Conservation (phyloP, 257 asterid genomes). For the Solanum sitiens region DNA sequence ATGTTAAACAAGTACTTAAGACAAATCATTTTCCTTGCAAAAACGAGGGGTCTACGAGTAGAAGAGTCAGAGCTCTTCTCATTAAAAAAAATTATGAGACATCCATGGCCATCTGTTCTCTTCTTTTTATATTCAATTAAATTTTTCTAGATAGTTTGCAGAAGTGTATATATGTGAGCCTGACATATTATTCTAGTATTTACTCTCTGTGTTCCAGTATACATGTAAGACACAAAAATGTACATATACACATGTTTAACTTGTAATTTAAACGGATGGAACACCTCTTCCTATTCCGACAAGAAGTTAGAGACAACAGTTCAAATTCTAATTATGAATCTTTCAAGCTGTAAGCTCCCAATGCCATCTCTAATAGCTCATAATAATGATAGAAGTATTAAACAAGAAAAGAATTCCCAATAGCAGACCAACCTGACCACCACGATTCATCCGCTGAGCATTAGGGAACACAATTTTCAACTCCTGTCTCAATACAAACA, state of each 20-base stretch:
- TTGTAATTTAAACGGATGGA: background rate
- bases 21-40: background rate
- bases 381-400: background rate
- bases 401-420: background rate
- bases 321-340: background rate
- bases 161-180: background rate
- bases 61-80: background rate
- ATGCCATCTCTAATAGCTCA: background rate
- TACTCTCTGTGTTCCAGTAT: background rate
- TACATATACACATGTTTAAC: background rate
- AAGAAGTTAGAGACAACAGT: background rate
- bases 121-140: background rate
- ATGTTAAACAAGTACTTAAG: background rate
- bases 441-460: constrained; percentile 87
- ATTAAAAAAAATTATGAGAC: background rate
- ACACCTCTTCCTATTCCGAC: background rate
- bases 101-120: background rate
- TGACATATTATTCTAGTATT: background rate
- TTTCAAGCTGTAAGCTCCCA: background rate
- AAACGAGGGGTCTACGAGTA: background rate
- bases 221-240: background rate
- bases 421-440: constrained; percentile 74
- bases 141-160: background rate
- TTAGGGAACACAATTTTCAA: constrained; percentile 81
- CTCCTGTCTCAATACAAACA: constrained; percentile 37